Conservation (phyloP, 1,284 basidiomycete species). For the Phellopilus nigrolimitatus region DNA sequence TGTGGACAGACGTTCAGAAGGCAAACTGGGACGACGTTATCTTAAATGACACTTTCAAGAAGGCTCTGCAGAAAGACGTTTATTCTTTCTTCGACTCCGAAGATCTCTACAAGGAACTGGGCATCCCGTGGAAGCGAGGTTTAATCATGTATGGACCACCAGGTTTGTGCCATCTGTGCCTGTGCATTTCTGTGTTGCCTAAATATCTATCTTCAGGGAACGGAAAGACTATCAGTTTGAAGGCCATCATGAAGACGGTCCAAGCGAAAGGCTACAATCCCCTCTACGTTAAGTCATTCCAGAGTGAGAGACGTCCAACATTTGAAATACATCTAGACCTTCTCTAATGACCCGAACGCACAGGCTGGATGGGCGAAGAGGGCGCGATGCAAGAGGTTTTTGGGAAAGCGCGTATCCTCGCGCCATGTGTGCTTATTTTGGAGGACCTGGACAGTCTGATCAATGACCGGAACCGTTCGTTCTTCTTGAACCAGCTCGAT, state of each 20-base stretch:
- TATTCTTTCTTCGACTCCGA: constrained; percentile 74
- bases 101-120: constrained; percentile 62
- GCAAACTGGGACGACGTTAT: constrained; percentile 74
- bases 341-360: not conserved
- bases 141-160: constrained; percentile 71
- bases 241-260: constrained; percentile 68
- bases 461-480: constrained; percentile 70
- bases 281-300: constrained; percentile 76
- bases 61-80: constrained; percentile 62
- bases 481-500: constrained; percentile 82
- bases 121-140: constrained; percentile 82
- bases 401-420: constrained; percentile 55
- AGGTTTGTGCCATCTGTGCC: constrained; percentile 36
- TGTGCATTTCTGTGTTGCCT: not conserved
- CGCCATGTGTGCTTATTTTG: constrained; percentile 72
- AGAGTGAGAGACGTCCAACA: constrained; percentile 35
- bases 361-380: constrained; percentile 65
- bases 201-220: constrained; percentile 45
- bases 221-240: constrained; percentile 80
- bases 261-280: constrained; percentile 54
- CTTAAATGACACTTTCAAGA: constrained; percentile 68
- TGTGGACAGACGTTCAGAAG: constrained; percentile 70
- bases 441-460: constrained; percentile 83
- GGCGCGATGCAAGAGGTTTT: constrained; percentile 60
- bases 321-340: constrained; percentile 3